These are phyloP conservation scores for Amaranthus hypochondriacus DNA, from an alignment of 148 eudicot species.

Conservation along the genomic window DNA sequence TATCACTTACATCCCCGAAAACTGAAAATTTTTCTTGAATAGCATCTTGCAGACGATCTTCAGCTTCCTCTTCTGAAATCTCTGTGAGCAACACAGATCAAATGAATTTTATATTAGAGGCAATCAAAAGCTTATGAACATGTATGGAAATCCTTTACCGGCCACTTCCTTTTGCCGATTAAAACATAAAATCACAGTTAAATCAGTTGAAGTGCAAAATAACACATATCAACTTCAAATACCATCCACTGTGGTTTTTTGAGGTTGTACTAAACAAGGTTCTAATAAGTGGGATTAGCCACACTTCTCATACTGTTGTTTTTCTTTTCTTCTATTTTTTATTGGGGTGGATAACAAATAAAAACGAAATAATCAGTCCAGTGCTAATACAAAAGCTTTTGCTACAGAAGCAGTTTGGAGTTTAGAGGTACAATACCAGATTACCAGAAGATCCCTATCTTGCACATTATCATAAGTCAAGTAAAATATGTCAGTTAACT, in stretches of 20 bases:
- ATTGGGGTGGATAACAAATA: too few relatives aligned
- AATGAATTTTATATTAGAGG: slow-evolving; percentile 7
- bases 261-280: too few relatives aligned
- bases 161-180: not conserved
- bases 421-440: too few relatives aligned
- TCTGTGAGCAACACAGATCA: slow-evolving; percentile 42
- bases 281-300: too few relatives aligned
- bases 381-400: too few relatives aligned
- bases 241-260: not conserved
- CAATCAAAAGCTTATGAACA: not conserved
- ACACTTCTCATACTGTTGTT: too few relatives aligned
- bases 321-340: too few relatives aligned
- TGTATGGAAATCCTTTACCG: not conserved
- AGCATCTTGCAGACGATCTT: slow-evolving; percentile 82
- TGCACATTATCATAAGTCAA: too few relatives aligned
- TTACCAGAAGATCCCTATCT: too few relatives aligned
- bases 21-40: slow-evolving; percentile 93
- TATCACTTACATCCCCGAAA: slow-evolving; percentile 71
- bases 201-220: not conserved
- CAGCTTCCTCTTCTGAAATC: slow-evolving; percentile 96
- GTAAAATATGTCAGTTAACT: too few relatives aligned
- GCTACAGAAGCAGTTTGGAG: too few relatives aligned
- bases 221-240: not conserved
- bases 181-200: not conserved
- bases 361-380: too few relatives aligned